These are phyloP conservation scores for Calocera viscosa DNA, from an alignment of 768 basidiomycete genomes.

Conservation along the genomic window DNA sequence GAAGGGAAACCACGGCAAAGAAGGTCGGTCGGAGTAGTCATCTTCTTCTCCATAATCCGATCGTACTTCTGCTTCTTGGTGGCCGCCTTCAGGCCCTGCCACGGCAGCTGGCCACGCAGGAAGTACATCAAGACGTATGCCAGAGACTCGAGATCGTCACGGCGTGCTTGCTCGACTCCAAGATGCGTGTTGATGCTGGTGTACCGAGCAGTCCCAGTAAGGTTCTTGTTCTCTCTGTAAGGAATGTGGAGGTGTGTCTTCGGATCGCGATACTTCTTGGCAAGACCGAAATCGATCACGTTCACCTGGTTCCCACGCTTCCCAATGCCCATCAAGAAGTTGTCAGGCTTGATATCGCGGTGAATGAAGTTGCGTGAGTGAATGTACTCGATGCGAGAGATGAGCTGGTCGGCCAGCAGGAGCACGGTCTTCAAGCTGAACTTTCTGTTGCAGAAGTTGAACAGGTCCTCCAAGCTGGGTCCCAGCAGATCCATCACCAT, in stretches of 20 bases:
- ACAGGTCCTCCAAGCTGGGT: constrained; percentile 40
- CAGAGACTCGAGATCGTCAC: constrained; percentile 95
- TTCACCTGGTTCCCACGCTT: constrained; percentile 99
- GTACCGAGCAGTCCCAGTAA: constrained; percentile 97
- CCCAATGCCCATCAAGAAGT: constrained; percentile 98
- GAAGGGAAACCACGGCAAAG: constrained; percentile 99
- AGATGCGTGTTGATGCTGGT: constrained; percentile 98
- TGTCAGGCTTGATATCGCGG: constrained; percentile 96
- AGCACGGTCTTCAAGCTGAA: constrained; percentile 92
- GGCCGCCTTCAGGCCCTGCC: constrained; percentile 99
- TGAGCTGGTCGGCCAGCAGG: constrained; percentile 85
- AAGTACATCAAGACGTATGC: constrained; percentile 99
- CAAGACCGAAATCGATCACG: constrained; percentile 90
- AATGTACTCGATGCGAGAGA: constrained; percentile 92
- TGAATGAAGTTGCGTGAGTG: constrained; percentile 91
- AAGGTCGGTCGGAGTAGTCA: constrained; percentile 94
- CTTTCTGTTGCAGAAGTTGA: constrained; percentile 56
- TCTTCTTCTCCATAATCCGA: constrained; percentile 99
- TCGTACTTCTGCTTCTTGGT: constrained; percentile 99
- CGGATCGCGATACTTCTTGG: constrained; percentile 99
- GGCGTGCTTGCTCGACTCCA: constrained; percentile 95
- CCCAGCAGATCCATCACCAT: constrained; percentile 98
- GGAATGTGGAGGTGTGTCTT: constrained; percentile 99
- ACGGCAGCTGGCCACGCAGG: constrained; percentile 92
- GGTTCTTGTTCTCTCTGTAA: constrained; percentile 99